phyloP scores from a whole-genome alignment of 2,329 filamentous ascomycete genomes.

The Fusarium scirpi region DNA sequence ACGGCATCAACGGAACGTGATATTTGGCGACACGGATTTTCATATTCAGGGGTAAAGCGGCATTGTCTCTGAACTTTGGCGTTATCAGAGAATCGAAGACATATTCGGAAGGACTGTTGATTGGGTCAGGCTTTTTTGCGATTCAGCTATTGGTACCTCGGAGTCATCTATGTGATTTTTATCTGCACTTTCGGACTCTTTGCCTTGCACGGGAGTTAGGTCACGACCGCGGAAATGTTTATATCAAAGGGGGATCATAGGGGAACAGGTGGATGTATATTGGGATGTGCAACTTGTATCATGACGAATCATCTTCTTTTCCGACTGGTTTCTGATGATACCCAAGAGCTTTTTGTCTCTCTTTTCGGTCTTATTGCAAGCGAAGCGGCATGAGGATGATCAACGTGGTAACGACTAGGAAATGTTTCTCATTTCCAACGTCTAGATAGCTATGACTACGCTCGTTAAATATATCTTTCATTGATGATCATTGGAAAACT shows the following conservation, averaged over 20 bases:
- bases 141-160: constrained; percentile 34
- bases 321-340: constrained; percentile 52
- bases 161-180: constrained; percentile 40
- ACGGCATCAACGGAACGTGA: constrained; percentile 39
- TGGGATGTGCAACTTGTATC: constrained; percentile 46
- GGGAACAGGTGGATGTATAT: constrained; percentile 32
- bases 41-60: constrained; percentile 12
- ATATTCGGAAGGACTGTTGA: constrained; percentile 32
- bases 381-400: constrained; percentile 29
- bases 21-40: constrained; percentile 32
- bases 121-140: constrained; percentile 37
- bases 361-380: constrained; percentile 37
- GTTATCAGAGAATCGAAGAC: constrained; percentile 37
- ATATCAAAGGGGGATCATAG: constrained; percentile 9
- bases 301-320: constrained; percentile 45
- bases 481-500: not conserved
- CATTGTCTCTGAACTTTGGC: constrained; percentile 40
- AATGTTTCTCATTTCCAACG: not conserved
- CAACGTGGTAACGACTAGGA: constrained; percentile 18
- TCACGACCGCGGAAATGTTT: constrained; percentile 29
- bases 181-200: constrained; percentile 20
- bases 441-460: constrained; percentile 8
- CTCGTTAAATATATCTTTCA: constrained; percentile 8
- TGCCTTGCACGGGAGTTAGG: constrained; percentile 11
- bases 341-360: constrained; percentile 46